Evolutionary conservation across 805 yeast genomes (phyloP), one percentile per base, ranked within the genome.

Genomic region (Cyberlindnera suaveolens): DNA sequence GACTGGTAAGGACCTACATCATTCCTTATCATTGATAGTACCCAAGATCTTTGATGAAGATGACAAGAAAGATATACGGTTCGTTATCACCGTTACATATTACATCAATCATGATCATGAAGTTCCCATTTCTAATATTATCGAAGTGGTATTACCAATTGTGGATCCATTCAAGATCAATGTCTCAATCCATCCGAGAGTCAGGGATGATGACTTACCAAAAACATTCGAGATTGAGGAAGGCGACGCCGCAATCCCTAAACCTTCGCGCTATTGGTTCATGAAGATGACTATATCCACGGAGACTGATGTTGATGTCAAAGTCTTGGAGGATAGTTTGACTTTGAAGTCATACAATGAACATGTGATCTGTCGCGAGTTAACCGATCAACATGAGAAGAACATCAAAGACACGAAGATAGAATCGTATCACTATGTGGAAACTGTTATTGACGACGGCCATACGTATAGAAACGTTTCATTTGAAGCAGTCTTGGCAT

Each of bases 381-480:
- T 43, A 49, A 11, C 27, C 27, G 41, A 40, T 8, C 11, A 41
- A 26, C 39, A 38, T 48, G 6, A 29, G 18, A 29, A 43, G 44
- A 33, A 17, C 29, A 32, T 15, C 5, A 17, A 7, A 13, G 48
- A 47, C 13, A 43, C 34, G 10, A 48, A 51, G 26, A 31, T 43
- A 6, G 43, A 48, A 6, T 47, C 46, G 14, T 40, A 50, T 23
- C 54, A 59, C 42, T 49, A 42, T 34, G 34, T 58, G 10, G 53
- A 51, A 34, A 69, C 77, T 3, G 53, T 55, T 23, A 65, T 72
- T 36, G 62, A 57, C 36, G 68, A 64, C 47, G 67, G 64, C 31
- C 62, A 61, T 30, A 57, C 68, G 0, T 70, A 68, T 44, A 55
- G 76, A 40, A 68, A 63, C 40, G 67, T 68, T 4, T 52, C 59